A percentile compares a stretch with the other conserved stretches of the same genome.
Conservation (phyloP, 176 grass and related monocot species). For the Lolium perenne region DNA sequence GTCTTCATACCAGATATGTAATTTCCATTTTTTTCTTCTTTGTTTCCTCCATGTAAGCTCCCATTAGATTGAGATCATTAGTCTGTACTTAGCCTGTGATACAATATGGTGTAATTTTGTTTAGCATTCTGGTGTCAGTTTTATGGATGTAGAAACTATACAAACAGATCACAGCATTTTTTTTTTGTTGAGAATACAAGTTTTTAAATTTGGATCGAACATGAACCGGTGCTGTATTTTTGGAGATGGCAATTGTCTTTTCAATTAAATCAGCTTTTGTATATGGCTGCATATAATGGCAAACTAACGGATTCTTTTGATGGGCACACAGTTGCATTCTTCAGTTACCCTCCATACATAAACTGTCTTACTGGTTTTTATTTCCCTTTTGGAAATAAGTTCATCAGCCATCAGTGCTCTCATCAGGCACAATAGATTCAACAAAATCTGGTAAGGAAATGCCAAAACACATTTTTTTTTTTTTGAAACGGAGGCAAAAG, state of each 20-base stretch:
- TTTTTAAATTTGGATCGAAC: not conserved
- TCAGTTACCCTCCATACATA: not conserved
- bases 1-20: conserved; percentile 35
- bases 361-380: not conserved
- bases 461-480: too few species aligned
- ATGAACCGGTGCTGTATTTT: not conserved
- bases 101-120: conserved; percentile 35
- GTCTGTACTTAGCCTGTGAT: conserved; percentile 28
- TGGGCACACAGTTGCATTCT: not conserved
- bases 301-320: too few species aligned
- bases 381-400: not conserved
- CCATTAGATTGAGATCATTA: conserved; percentile 41
- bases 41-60: conserved; percentile 35
- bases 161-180: conserved; percentile 28
- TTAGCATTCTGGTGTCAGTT: not conserved
- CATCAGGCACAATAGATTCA: not conserved
- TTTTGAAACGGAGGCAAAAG: too few species aligned
- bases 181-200: conserved; percentile 19
- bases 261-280: not conserved
- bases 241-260: not conserved
- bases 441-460: not conserved
- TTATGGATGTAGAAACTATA: conserved; percentile 50
- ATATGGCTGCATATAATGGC: not conserved
- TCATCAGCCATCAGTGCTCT: not conserved
- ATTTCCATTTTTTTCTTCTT: conserved; percentile 34